These are phyloP conservation scores for Proliferodiscus dingleyae DNA, from an alignment of 2,329 filamentous ascomycete species.

Conservation along the genomic window DNA sequence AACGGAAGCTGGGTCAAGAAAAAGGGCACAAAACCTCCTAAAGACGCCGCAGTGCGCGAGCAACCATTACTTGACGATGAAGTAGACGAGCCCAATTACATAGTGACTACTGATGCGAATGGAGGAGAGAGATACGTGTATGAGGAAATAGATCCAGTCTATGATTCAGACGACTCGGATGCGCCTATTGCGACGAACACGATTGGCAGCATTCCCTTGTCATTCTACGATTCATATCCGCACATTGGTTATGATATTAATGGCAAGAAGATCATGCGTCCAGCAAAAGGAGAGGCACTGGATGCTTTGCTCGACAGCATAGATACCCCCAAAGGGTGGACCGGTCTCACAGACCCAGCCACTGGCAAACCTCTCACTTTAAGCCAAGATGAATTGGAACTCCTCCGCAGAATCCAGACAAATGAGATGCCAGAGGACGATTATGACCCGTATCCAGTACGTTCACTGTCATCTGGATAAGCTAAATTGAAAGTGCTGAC, in stretches of 20 bases:
- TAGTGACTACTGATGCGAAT: conserved; percentile 74
- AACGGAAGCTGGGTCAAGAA: conserved; percentile 37
- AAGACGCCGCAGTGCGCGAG: conserved; percentile 26
- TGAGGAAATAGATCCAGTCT: conserved; percentile 86
- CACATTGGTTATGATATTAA: conserved; percentile 99
- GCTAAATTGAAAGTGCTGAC: conserved; percentile 18
- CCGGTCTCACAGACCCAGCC: conserved; percentile 85
- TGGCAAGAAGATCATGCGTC: conserved; percentile 95
- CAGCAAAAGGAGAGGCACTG: conserved; percentile 86
- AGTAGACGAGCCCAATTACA: conserved; percentile 44
- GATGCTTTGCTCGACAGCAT: conserved; percentile 95
- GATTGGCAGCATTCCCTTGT: conserved; percentile 88
- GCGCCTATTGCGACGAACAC: conserved; percentile 77
- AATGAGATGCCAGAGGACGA: conserved; percentile 83
- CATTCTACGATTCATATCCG: conserved; percentile 95
- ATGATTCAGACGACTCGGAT: conserved; percentile 94
- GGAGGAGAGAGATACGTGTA: conserved; percentile 89
- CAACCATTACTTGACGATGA: conserved; percentile 31
- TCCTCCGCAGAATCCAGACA: conserved; percentile 81
- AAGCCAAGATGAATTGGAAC: conserved; percentile 80
- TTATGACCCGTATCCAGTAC: conserved; percentile 85
- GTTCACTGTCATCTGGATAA: conserved; percentile 23
- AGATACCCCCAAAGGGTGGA: conserved; percentile 95
- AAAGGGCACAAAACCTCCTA: conserved; percentile 34
- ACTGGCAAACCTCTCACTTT: conserved; percentile 91